These are phyloP conservation scores for Yarrowia deformans DNA, from an alignment of 805 yeast genomes.

Conservation along the genomic window DNA sequence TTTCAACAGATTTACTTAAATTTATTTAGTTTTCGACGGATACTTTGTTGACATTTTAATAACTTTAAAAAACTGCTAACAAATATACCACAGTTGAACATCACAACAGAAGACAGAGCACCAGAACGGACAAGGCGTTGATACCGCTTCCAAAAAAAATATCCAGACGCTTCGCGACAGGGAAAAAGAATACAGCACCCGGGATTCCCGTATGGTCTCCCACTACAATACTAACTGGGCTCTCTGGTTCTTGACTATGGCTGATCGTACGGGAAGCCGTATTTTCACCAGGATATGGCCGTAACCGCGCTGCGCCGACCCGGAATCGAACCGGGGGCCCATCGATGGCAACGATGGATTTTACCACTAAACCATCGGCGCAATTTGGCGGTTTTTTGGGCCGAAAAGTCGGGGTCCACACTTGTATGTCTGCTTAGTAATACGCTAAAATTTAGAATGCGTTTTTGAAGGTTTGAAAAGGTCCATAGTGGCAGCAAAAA, in stretches of 20 bases:
- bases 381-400: background rate
- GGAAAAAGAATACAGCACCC: slow-evolving; percentile 21
- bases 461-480: background rate
- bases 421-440: background rate
- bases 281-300: slow-evolving; percentile 32
- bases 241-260: slow-evolving; percentile 31
- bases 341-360: slow-evolving; percentile 31
- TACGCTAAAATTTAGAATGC: background rate
- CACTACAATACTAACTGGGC: slow-evolving; percentile 29
- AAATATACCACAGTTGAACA: no score
- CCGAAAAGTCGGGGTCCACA: background rate
- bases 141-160: no score
- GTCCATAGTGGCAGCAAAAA: background rate
- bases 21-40: no score
- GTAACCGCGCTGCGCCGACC: slow-evolving; percentile 24
- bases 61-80: no score
- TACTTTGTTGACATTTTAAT: no score
- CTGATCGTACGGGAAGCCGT: slow-evolving; percentile 30
- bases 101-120: no score
- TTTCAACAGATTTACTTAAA: no score
- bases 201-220: slow-evolving; percentile 31
- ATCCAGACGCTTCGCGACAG: background rate
- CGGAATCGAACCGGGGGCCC: slow-evolving; percentile 33
- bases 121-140: no score
- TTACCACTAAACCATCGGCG: slow-evolving; percentile 31